Conservation (phyloP, 1,284 basidiomycete genomes). For the Pseudozyma sp. region DNA sequence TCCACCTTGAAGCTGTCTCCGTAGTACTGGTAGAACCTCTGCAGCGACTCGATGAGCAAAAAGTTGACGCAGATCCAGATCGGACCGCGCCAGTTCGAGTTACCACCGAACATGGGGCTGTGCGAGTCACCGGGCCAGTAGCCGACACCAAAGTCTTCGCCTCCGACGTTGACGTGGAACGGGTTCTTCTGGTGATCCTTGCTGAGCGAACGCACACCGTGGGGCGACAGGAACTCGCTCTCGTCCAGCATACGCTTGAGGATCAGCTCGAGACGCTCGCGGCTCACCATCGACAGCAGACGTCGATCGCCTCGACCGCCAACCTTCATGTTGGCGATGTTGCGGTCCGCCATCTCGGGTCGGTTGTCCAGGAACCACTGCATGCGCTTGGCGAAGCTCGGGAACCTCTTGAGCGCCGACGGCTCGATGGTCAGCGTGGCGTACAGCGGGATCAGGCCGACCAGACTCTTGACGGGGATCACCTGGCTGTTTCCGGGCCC, state of each 20-base stretch:
- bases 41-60: constrained; percentile 85
- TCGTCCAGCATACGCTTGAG: constrained; percentile 92
- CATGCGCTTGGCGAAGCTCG: constrained; percentile 96
- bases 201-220: constrained; percentile 88
- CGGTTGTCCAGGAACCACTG: constrained; percentile 98
- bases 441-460: constrained; percentile 94
- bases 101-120: constrained; percentile 98
- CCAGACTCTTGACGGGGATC: constrained; percentile 89
- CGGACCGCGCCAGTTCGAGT: constrained; percentile 88
- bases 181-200: constrained; percentile 90
- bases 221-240: constrained; percentile 88
- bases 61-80: constrained; percentile 94
- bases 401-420: constrained; percentile 85
- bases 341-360: constrained; percentile 84
- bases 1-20: constrained; percentile 75
- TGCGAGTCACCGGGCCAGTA: constrained; percentile 98
- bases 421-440: constrained; percentile 94
- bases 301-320: constrained; percentile 78
- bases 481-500: constrained; percentile 78
- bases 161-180: constrained; percentile 93
- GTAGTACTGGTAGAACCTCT: constrained; percentile 81
- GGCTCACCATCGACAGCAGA: constrained; percentile 87
- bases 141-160: constrained; percentile 87
- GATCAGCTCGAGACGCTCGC: constrained; percentile 87
- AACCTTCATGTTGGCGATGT: constrained; percentile 89